These are phyloP conservation scores for Solanum bulbocastanum DNA, from an alignment of 257 asterid species.

Conservation along the genomic window DNA sequence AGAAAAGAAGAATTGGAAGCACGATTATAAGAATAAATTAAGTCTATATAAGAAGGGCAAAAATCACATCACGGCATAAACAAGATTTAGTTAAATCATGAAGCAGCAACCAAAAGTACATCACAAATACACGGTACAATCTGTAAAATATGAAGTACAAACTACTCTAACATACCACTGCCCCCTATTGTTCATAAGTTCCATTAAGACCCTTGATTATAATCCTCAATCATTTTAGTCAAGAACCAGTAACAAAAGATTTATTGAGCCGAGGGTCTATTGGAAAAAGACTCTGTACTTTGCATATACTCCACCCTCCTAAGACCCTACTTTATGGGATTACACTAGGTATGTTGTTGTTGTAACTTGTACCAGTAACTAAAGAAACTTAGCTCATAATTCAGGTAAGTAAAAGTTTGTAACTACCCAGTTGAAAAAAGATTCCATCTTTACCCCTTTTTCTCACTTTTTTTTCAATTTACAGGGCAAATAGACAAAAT, in stretches of 20 bases:
- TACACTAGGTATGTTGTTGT: neutral
- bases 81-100: neutral
- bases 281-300: neutral
- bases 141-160: neutral
- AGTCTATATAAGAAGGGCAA: neutral
- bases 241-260: neutral
- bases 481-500: neutral
- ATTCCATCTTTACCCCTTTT: neutral
- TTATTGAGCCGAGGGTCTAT: neutral
- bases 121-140: neutral
- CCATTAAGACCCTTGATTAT: neutral
- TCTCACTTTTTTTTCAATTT: neutral
- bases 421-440: neutral
- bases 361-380: neutral
- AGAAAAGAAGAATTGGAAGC: neutral
- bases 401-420: neutral
- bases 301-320: neutral
- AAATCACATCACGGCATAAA: neutral
- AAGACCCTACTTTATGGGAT: neutral
- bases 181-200: neutral
- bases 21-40: neutral
- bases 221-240: neutral
- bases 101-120: neutral
- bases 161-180: neutral
- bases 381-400: neutral